phyloP scores from a whole-genome alignment of 129 eudicot genomes.

The Oenanthe sinensis region DNA sequence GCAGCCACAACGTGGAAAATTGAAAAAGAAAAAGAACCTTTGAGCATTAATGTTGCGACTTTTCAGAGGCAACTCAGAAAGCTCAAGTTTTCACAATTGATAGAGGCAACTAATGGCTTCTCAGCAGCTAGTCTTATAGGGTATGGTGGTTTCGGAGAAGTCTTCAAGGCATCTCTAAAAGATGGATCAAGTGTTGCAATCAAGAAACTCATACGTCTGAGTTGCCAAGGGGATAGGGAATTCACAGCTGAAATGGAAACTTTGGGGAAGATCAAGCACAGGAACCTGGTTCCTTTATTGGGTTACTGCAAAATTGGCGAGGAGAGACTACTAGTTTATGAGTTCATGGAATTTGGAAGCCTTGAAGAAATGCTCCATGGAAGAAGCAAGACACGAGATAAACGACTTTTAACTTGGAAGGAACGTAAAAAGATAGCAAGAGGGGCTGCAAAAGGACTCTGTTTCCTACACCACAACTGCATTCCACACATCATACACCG shows the following conservation, averaged over 20 bases:
- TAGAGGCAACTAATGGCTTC: conserved; percentile 81
- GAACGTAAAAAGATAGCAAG: conserved; percentile 69
- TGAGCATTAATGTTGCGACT: conserved; percentile 78
- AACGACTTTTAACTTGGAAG: conserved; percentile 46
- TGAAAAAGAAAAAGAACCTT: conserved; percentile 87
- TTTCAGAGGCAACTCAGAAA: conserved; percentile 76
- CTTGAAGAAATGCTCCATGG: conserved; percentile 82
- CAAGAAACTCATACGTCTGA: conserved; percentile 68
- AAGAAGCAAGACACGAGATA: conserved; percentile 22
- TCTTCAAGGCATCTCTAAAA: conserved; percentile 60
- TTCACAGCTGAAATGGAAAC: conserved; percentile 92
- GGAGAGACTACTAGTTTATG: conserved; percentile 69
- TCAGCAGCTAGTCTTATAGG: conserved; percentile 75
- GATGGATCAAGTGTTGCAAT: conserved; percentile 82
- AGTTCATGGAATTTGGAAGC: conserved; percentile 76
- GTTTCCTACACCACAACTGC: conserved; percentile 82
- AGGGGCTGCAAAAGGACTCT: conserved; percentile 76
- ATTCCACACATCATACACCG: conserved; percentile 84
- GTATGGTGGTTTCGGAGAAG: conserved; percentile 87
- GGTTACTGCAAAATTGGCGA: conserved; percentile 82
- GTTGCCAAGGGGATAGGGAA: conserved; percentile 80
- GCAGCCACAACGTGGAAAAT: conserved; percentile 94
- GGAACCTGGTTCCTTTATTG: conserved; percentile 63
- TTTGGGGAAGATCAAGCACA: conserved; percentile 75
- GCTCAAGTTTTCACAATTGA: conserved; percentile 67